These are phyloP conservation scores for Diplocarpon mali DNA, from an alignment of 2,329 filamentous ascomycete genomes.

Conservation along the genomic window DNA sequence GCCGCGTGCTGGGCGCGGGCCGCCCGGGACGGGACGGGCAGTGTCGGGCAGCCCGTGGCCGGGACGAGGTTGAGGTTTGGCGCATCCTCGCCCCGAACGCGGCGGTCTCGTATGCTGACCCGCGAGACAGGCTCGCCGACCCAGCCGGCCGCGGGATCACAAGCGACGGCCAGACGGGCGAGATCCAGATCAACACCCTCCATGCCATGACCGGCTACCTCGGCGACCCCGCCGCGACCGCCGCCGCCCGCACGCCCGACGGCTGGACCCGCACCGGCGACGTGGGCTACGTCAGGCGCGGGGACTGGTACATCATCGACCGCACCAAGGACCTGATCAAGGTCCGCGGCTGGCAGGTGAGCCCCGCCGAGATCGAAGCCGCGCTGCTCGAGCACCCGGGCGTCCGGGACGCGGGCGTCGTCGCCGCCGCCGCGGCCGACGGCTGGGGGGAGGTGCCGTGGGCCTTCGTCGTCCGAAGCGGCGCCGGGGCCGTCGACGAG, in stretches of 20 bases:
- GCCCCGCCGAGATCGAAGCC: conserved; percentile 37
- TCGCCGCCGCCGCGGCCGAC: conserved; percentile 30
- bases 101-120: no score
- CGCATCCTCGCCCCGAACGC: no score
- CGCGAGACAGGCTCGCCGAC: no score
- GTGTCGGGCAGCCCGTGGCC: background rate
- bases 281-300: conserved; percentile 33
- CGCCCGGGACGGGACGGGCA: conserved; percentile 4
- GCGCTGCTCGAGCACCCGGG: conserved; percentile 33
- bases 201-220: no score
- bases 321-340: conserved; percentile 36
- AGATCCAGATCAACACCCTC: no score
- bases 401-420: conserved; percentile 35
- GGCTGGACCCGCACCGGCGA: conserved; percentile 32
- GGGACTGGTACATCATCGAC: conserved; percentile 29
- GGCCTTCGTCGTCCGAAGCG: conserved; percentile 33
- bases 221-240: no score
- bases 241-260: background rate
- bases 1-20: conserved; percentile 3
- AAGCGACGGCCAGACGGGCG: no score
- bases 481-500: background rate
- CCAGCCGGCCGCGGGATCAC: no score
- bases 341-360: conserved; percentile 37
- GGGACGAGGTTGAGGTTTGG: no score
- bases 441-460: conserved; percentile 29